A percentile compares a stretch with the other conserved stretches of the same genome.
phyloP scores from a whole-genome alignment of 371 early-diverging fungal species.

The Mortierella sp. region DNA sequence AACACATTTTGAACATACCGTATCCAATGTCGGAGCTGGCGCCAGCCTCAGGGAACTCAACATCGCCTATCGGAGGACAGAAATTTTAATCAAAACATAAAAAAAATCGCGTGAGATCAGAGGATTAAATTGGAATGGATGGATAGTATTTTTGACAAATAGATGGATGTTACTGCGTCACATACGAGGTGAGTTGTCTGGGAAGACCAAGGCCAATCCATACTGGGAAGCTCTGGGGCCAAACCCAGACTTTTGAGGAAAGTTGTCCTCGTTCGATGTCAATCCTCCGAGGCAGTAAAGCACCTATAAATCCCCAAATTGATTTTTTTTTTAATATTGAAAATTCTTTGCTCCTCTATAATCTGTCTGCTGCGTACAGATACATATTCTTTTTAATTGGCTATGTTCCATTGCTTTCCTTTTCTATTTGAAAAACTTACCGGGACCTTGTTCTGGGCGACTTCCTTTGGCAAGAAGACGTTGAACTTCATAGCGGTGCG shows the following conservation, averaged over 20 bases:
- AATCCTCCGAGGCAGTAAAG: constrained; percentile 80
- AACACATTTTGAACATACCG: constrained; percentile 23
- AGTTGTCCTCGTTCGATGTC: constrained; percentile 89
- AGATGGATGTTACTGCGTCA: background rate
- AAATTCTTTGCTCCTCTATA: no score
- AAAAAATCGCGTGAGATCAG: background rate
- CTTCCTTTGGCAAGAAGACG: constrained; percentile 78
- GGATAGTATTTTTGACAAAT: background rate
- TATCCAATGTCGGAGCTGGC: constrained; percentile 28
- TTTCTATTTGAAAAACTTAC: constrained; percentile 38
- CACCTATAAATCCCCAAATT: constrained; percentile 23
- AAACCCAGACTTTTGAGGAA: constrained; percentile 88
- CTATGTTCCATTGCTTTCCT: background rate
- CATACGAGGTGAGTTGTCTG: constrained; percentile 91
- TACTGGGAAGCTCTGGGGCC: constrained; percentile 72
- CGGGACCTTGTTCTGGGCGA: constrained; percentile 64
- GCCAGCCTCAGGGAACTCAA: constrained; percentile 26
- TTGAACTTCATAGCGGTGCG: constrained; percentile 79
- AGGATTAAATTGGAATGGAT: background rate
- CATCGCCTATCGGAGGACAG: constrained; percentile 22
- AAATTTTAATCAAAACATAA: background rate
- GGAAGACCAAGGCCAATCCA: constrained; percentile 81
- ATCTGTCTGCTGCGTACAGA: no score
- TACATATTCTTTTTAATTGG: no score
- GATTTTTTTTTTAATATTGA: background rate